A percentile compares a stretch with the other conserved stretches of the same genome.
Evolutionary conservation across 139 green algal species (phyloP).

Genomic region (Astrephomene gubernaculifera): DNA sequence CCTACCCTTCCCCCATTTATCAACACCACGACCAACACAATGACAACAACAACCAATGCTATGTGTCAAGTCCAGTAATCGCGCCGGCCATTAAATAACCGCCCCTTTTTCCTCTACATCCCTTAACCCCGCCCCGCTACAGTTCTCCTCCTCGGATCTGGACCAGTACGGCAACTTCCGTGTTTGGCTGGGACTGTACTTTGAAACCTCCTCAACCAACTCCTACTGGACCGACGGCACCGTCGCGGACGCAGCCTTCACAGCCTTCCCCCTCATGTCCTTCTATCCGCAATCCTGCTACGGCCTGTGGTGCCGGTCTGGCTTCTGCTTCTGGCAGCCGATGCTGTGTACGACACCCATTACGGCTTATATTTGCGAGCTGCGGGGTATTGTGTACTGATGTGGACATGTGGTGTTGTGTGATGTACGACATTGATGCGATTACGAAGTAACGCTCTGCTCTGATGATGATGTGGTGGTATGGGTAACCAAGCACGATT

Average conservation of each 20-base stretch:
- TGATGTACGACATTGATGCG: too few species aligned
- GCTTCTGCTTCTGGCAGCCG: conserved; percentile 21
- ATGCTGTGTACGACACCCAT: conserved; percentile 36
- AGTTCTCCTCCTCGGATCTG: conserved; percentile 10
- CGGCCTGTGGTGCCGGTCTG: conserved; percentile 2
- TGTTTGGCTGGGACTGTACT: conserved; percentile 9
- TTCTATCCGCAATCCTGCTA: not conserved
- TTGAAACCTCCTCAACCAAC: not conserved
- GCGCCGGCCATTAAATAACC: too few species aligned
- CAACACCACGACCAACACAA: not conserved
- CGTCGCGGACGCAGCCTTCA: not conserved
- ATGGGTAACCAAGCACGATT: too few species aligned
- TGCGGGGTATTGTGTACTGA: not conserved
- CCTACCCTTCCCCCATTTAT: not conserved
- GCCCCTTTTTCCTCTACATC: not conserved
- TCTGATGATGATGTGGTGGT: too few species aligned
- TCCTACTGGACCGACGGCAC: conserved; percentile 35
- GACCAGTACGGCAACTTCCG: conserved; percentile 13
- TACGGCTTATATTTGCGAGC: conserved; percentile 62
- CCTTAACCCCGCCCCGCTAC: not conserved
- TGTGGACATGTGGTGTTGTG: too few species aligned
- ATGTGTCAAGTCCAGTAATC: too few species aligned
- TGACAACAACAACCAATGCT: not conserved
- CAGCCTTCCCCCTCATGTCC: not conserved
- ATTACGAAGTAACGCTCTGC: too few species aligned